A percentile compares a stretch with the other conserved stretches of the same genome.
Evolutionary conservation across 2,329 filamentous ascomycete species (phyloP).

Genomic region (Anthostomella pinea): DNA sequence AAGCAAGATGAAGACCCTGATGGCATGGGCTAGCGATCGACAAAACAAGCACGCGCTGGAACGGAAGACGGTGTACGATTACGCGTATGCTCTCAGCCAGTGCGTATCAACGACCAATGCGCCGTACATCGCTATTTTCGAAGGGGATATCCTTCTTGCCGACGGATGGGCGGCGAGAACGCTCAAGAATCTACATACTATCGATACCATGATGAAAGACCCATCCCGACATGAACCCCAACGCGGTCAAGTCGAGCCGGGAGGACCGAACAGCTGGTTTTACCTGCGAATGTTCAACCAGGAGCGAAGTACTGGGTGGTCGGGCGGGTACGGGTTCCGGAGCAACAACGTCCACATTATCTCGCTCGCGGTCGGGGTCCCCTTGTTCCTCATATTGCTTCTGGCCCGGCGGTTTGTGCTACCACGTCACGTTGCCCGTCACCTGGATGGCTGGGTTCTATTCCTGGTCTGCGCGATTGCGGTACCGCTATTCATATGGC

Average conservation of each 20-base stretch:
- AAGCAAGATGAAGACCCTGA: constrained; percentile 19
- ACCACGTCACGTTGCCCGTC: constrained; percentile 20
- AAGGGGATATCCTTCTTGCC: constrained; percentile 32
- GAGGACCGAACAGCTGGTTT: constrained; percentile 29
- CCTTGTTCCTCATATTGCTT: constrained; percentile 21
- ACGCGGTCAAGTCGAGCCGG: constrained; percentile 22
- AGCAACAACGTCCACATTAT: constrained; percentile 31
- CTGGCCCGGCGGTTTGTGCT: constrained; percentile 19
- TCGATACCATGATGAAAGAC: constrained; percentile 30
- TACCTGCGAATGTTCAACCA: constrained; percentile 33
- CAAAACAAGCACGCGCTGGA: constrained; percentile 23
- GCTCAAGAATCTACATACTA: constrained; percentile 20
- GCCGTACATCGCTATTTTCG: constrained; percentile 30
- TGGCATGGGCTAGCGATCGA: constrained; percentile 19
- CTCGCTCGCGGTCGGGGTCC: constrained; percentile 23
- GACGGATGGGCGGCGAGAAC: constrained; percentile 31
- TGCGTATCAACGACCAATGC: constrained; percentile 27
- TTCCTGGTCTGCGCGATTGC: constrained; percentile 27
- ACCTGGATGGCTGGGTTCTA: constrained; percentile 28
- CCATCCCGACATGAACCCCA: constrained; percentile 21
- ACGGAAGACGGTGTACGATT: constrained; percentile 30
- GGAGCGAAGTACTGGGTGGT: constrained; percentile 30
- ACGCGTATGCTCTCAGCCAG: constrained; percentile 28
- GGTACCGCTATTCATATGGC: constrained; percentile 29
- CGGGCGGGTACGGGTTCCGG: constrained; percentile 28